These are phyloP conservation scores for Yamagishiella unicocca DNA, from an alignment of 139 green algal genomes.

Conservation along the genomic window DNA sequence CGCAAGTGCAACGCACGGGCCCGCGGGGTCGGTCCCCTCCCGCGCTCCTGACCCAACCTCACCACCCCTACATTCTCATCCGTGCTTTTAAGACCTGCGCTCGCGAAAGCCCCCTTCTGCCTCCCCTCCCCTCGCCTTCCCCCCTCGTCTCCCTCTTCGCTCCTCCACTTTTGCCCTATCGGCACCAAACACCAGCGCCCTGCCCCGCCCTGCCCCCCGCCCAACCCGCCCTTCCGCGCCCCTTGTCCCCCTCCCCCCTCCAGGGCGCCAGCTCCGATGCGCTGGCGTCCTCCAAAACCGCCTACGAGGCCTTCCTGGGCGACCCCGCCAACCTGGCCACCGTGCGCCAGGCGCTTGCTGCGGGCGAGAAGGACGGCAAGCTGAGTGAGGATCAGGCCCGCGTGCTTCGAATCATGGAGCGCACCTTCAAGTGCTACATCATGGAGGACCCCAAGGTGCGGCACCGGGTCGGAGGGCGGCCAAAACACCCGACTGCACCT, in stretches of 20 bases:
- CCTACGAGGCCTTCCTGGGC: slow-evolving; percentile 77
- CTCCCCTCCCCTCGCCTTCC: neutral
- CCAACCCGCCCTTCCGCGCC: neutral
- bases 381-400: slow-evolving; percentile 29
- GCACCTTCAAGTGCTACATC: slow-evolving; percentile 82
- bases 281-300: slow-evolving; percentile 77
- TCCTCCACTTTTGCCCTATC: too few relatives aligned
- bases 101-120: too few relatives aligned
- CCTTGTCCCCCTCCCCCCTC: neutral
- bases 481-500: too few relatives aligned
- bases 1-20: too few relatives aligned
- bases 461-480: too few relatives aligned
- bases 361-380: neutral
- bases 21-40: neutral
- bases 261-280: slow-evolving; percentile 62
- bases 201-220: neutral
- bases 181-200: too few relatives aligned
- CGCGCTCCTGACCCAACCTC: neutral
- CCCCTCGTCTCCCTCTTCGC: neutral
- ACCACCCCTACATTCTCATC: too few relatives aligned
- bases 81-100: too few relatives aligned
- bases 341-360: slow-evolving; percentile 57
- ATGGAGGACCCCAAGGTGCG: slow-evolving; percentile 61
- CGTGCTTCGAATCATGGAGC: slow-evolving; percentile 77
- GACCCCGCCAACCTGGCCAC: slow-evolving; percentile 63